Evolutionary conservation across 2,329 filamentous ascomycete species (phyloP), one percentile per base, ranked within the genome.

Genomic region (Sporothrix schenckii): DNA sequence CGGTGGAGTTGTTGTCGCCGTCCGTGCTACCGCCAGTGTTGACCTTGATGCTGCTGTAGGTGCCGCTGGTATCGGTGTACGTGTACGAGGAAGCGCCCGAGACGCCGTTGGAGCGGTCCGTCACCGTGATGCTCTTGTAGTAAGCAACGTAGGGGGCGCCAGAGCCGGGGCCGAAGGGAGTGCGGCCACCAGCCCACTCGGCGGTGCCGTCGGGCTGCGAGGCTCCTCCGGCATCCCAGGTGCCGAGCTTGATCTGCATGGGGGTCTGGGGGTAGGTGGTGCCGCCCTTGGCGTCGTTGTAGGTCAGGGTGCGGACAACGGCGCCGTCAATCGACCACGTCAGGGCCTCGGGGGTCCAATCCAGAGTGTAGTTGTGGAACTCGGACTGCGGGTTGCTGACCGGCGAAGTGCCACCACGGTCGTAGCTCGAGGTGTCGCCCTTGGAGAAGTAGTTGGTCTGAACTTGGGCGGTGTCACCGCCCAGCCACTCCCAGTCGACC

Each of bases 401-500:
- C n/a, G 82, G 72, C 76, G 89, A 85, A 82, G 87, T 89, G 70
- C 83, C 83, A 77, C 87, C 90, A 73, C 91, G 89, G 81, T 93
- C 88, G 80, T 89, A 93, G 71, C 85, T 86, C n/a, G 85, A 85
- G 69, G 86, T 88, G 80, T 92, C 82, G 71, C 91, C 91, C 83
- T 92, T 91, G 82, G 88, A 87, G 80, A 91, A 92, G 83, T 93
- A 97, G 83, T 97, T 97, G 78, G 88, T 91, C 82, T 97, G 94
- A 44, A 94, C 93, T 79, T 94, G 85, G 39, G 83, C 80, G 74
- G 85, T 82, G 77, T 92, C 88, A 68, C 88, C 89, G 71, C 94
- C 95, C 71, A 98, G 85, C 91, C 92, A 97, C 81, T 98, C 94
- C 91, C 93, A 97, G 80, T 98, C 94, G 73, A 98, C 95, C 84